Evolutionary conservation across 1,284 basidiomycete species (phyloP), one percentile per base, ranked within the genome.

Genomic region (Tetrapyrgos nigripes): DNA sequence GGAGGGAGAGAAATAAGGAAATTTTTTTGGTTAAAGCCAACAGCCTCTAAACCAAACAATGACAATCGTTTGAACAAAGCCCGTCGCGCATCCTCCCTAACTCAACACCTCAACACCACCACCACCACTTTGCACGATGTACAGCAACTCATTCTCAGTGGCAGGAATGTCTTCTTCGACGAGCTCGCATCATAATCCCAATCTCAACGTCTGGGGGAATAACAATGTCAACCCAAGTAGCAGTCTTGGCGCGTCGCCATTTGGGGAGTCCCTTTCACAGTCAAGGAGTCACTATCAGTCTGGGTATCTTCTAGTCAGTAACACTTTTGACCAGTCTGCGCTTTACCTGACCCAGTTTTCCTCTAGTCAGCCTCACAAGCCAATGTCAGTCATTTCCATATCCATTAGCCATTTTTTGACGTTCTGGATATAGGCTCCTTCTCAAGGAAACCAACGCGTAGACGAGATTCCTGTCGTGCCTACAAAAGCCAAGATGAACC

Each of bases 401-500:
- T 50, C 29, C 40, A 35, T 19, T 24, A 31, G 58, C 57, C 52
- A 31, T 48, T 60, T 40, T 56, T 50, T 19, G 48, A 57, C 59
- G 40, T 48, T 28, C 35, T 24, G 49, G 29, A 21, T 19, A 13
- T 59, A 89, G 86, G 76, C 78, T 40, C 72, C 81, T 21, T 83
- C 84, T 4, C 84, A 83, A 64, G 81, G 80, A n/a, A 79, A 77
- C 53, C 83, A 85, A 65, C 83, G 88, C 27, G 76, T 81, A 8
- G 88, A 91, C 60, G 89, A 92, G 57, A 78, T 83, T 45, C 88
- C 89, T 6, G 79, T 88, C 11, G 85, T 92, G 14, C 85, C 82
- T 58, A 91, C 88, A 0, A 90, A 91, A 68, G 90, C 90, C 21
- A 91, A 92, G 69, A 81, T 91, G 76, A 90, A 86, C 67, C 81